Evolutionary conservation across 2,329 filamentous ascomycete genomes (phyloP), one percentile per base, ranked within the genome.

Genomic region (Gliomastix tumulicola): DNA sequence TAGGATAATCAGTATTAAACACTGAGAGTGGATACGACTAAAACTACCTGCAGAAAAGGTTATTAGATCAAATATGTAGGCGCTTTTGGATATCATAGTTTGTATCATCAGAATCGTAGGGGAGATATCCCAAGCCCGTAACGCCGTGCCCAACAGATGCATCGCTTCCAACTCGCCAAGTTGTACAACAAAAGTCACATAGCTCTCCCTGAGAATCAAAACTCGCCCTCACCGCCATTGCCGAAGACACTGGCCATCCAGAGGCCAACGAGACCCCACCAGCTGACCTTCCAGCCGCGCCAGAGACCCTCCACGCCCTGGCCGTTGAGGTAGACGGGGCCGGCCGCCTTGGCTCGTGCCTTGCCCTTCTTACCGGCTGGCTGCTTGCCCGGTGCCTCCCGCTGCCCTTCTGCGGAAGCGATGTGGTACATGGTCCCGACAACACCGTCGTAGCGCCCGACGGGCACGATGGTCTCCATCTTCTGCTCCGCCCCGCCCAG

Each of bases 341-440:
- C 21, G 47, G 48, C 28, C n/a, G 49, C 38, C 42, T 52, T 54
- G 22, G 55, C 47, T 47, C 58, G 51, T 21, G 39, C 39, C 48
- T 57, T 55, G 44, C 44, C 50, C 39, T 55, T 55, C 41, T 53
- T 56, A 46, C 57, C 45, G 23, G 53, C 41, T 44, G 59, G 41
- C 39, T 51, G 45, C 34, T 58, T 48, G 34, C 27, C 15, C 16
- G 21, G 20, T 25, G 69, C 58, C 46, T 70, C 60, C 8, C 76
- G 66, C 41, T 68, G 69, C 7, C 92, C 92, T 57, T 98, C 92
- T 49, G 94, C 85, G 23, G 82, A 74, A 2, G 85, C 73, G 42
- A 98, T 92, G 41, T 77, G 76, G 69, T 88, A 90, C 75, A 96
- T 89, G 3, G 90, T 96, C 4, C 88, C 86, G n/a, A 92, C 57